A percentile compares a stretch with the other conserved stretches of the same genome.
These are phyloP conservation scores for Penicillium silybi DNA, from an alignment of 495 filamentous ascomycete species.

Conservation along the genomic window DNA sequence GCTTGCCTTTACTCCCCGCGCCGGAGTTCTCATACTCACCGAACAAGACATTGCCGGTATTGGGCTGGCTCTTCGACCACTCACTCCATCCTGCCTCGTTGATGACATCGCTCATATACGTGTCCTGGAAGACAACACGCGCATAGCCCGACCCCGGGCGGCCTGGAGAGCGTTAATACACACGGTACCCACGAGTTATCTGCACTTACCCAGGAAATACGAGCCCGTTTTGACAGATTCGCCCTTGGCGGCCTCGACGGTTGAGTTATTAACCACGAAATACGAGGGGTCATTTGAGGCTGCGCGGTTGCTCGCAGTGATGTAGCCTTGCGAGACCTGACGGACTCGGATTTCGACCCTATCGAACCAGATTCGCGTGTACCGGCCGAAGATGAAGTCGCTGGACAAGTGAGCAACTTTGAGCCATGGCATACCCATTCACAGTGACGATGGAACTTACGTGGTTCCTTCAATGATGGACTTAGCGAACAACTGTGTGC, in stretches of 20 bases:
- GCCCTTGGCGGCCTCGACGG: not conserved
- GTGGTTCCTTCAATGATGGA: too few relatives aligned
- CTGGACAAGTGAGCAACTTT: too few relatives aligned
- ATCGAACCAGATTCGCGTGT: too few relatives aligned
- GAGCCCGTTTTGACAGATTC: not conserved
- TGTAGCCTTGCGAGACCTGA: too few relatives aligned
- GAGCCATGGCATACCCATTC: too few relatives aligned
- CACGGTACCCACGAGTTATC: not conserved
- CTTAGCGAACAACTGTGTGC: too few relatives aligned
- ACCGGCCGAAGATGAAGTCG: too few relatives aligned
- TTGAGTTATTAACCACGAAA: constrained; percentile 57
- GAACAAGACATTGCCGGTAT: constrained; percentile 6
- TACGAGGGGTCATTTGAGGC: constrained; percentile 43
- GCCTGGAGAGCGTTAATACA: constrained; percentile 42
- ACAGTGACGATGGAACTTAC: too few relatives aligned
- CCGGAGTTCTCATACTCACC: constrained; percentile 5
- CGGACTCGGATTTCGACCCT: too few relatives aligned
- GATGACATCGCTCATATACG: constrained; percentile 46
- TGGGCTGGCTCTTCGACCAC: constrained; percentile 6
- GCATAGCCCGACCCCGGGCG: constrained; percentile 56
- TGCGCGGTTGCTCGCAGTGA: too few relatives aligned
- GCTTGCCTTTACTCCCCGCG: not conserved
- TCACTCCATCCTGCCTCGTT: constrained; percentile 52
- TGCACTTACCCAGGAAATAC: not conserved
- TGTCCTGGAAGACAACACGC: constrained; percentile 55